Base-by-base conservation (phyloP, 352 stramenopile species). In the Phytophthora melonis region DNA sequence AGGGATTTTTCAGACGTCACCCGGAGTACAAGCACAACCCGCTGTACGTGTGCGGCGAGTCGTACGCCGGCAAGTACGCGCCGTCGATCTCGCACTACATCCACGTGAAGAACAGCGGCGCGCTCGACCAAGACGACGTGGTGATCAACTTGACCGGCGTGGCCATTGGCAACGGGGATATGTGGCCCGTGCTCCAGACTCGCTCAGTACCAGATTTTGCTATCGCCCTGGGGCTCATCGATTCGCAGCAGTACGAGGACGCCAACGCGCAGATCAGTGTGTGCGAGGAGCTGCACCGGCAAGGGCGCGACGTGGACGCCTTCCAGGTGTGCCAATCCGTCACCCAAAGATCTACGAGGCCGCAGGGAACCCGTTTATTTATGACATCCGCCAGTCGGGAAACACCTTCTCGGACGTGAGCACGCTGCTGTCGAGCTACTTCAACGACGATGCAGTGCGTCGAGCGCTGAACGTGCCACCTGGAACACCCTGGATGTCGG, bases 31-130 rank as follows among this genome's bases (percentile, higher is more conserved):
- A 92, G 5, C 56, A 54, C 69, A 88, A 87, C 34, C 83, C 80
- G 8, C 49, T 93, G 63, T 91, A 82, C 43, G 70, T 92, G 11
- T 96, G 86, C 23, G 91, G 97, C 59, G 97, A 99, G 81, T 98
- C 90, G 34, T 98, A 99, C 78, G 97, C 98, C 3, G 98, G 98
- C 32, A 98, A 99, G 79, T 99, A 98, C 77, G 98, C 98, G 47
- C 95, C 97, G 16, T 93, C 85, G 53, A 97, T 99, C 79, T 89
- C 98, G 65, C 81, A 95, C 74, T 97, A 97, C 69, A 99, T 99
- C 61, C 81, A 98, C 58, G 68, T 89, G 36, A 83, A 91, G 50
- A 98, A 99, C 76, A 63, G 67, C 32, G 63, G 72, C 19, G 11
- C 65, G n/a, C 45, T 34, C 16, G 66, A 79, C n/a, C 39, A 54